phyloP scores from a whole-genome alignment of 192 early-diverging fungal species.

The Gaertneriomyces sp. region DNA sequence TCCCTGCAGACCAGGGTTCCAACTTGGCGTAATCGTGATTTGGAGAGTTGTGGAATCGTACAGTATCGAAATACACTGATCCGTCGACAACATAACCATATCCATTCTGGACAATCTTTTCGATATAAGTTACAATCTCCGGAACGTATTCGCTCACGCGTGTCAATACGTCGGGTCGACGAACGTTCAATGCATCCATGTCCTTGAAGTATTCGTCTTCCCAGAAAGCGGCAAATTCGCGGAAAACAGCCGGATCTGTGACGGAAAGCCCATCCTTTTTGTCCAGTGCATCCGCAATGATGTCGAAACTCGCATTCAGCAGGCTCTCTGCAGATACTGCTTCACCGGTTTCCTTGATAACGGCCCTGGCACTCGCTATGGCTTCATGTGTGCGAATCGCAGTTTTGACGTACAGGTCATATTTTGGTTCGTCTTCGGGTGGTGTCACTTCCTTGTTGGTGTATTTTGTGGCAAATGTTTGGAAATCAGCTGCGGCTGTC shows the following conservation, averaged over 20 bases:
- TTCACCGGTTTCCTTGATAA: constrained; percentile 20
- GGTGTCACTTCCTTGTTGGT: constrained; percentile 13
- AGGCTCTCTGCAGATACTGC: constrained; percentile 16
- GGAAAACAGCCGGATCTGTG: constrained; percentile 87
- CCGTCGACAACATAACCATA: constrained; percentile 89
- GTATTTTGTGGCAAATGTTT: constrained; percentile 43
- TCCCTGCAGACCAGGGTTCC: constrained; percentile 82
- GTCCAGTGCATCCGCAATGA: constrained; percentile 20
- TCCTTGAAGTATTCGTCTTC: constrained; percentile 90
- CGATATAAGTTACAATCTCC: constrained; percentile 85
- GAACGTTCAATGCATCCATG: constrained; percentile 84
- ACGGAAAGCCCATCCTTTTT: constrained; percentile 56
- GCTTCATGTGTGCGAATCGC: constrained; percentile 54
- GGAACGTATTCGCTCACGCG: constrained; percentile 96
- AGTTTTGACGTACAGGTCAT: constrained; percentile 70
- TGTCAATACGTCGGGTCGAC: constrained; percentile 80
- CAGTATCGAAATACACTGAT: constrained; percentile 95
- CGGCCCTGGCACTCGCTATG: constrained; percentile 33
- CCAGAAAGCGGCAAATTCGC: constrained; percentile 88
- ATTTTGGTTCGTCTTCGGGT: constrained; percentile 59
- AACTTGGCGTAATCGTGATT: constrained; percentile 93
- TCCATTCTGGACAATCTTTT: constrained; percentile 91
- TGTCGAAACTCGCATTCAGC: constrained; percentile 19
- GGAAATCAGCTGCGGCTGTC: constrained; percentile 52
- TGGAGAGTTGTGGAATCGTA: constrained; percentile 71